A percentile compares a stretch with the other conserved stretches of the same genome.
Evolutionary conservation across 2,329 filamentous ascomycete genomes (phyloP).

Genomic region (Ophidiomyces ophidiicola): DNA sequence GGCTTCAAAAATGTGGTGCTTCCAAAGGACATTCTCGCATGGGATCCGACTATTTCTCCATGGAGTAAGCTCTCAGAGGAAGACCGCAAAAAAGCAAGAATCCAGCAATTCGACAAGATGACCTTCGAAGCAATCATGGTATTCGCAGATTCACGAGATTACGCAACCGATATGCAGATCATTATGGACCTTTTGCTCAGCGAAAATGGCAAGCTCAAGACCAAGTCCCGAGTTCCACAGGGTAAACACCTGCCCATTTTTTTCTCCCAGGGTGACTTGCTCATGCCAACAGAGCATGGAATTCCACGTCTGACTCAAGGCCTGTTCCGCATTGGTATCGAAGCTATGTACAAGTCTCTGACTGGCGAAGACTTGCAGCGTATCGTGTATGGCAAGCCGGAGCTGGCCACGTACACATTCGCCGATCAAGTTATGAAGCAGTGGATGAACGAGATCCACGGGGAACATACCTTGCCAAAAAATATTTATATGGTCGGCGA

Average conservation of each 20-base stretch:
- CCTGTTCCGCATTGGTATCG: constrained; percentile 61
- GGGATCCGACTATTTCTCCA: constrained; percentile 56
- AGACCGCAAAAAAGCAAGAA: constrained; percentile 54
- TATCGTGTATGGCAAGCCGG: constrained; percentile 65
- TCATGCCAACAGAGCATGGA: constrained; percentile 53
- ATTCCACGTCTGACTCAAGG: constrained; percentile 59
- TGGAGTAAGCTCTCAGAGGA: constrained; percentile 56
- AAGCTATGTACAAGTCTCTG: constrained; percentile 52
- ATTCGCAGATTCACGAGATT: constrained; percentile 62
- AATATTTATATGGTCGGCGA: constrained; percentile 69
- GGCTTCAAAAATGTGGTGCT: constrained; percentile 63
- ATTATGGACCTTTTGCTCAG: constrained; percentile 60
- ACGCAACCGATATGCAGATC: constrained; percentile 63
- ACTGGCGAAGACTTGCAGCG: constrained; percentile 61
- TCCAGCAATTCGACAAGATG: constrained; percentile 58
- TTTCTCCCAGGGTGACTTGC: constrained; percentile 54
- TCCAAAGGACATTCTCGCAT: constrained; percentile 61
- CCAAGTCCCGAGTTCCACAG: constrained; percentile 53
- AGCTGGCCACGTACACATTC: constrained; percentile 65
- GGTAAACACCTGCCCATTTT: constrained; percentile 60
- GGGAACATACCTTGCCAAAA: constrained; percentile 54
- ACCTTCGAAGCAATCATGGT: constrained; percentile 65
- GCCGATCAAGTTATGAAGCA: constrained; percentile 59
- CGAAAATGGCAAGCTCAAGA: constrained; percentile 54
- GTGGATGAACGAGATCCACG: constrained; percentile 67